Evolutionary conservation across 331 rosid species (phyloP).

Genomic region (Telfairia occidentalis): DNA sequence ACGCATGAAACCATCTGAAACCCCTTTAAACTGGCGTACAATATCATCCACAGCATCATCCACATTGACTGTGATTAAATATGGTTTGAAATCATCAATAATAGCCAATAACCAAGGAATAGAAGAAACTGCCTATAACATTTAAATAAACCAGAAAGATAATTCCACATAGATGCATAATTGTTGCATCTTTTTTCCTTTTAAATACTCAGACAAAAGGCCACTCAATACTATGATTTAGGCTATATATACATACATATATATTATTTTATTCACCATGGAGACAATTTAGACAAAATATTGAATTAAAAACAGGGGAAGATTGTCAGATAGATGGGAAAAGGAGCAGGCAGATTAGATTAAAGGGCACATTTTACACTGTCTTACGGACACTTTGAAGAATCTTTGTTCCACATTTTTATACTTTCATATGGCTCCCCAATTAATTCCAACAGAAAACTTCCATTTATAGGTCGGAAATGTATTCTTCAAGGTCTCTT

Average conservation of each 20-base stretch:
- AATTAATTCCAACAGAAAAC: neutral
- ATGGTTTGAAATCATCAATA: neutral
- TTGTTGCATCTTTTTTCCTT: neutral
- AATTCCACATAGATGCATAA: neutral
- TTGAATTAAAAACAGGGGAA: neutral
- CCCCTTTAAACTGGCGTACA: conserved; percentile 88
- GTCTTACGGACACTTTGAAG: neutral
- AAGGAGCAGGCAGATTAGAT: neutral
- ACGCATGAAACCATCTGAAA: conserved; percentile 77
- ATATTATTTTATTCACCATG: no score
- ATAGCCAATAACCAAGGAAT: neutral
- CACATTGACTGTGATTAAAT: conserved; percentile 54
- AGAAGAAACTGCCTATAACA: neutral
- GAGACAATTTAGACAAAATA: neutral
- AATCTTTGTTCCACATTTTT: neutral
- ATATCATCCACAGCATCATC: conserved; percentile 96
- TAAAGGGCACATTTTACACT: neutral
- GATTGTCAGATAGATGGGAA: neutral
- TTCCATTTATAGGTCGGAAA: neutral
- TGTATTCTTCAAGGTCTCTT: neutral
- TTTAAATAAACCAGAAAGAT: neutral
- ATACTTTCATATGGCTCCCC: neutral
- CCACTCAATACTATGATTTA: neutral
- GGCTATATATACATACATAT: no score
- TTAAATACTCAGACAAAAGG: neutral